Conservation (phyloP, 176 grass and related monocot species). For the Triticum dicoccoides region DNA sequence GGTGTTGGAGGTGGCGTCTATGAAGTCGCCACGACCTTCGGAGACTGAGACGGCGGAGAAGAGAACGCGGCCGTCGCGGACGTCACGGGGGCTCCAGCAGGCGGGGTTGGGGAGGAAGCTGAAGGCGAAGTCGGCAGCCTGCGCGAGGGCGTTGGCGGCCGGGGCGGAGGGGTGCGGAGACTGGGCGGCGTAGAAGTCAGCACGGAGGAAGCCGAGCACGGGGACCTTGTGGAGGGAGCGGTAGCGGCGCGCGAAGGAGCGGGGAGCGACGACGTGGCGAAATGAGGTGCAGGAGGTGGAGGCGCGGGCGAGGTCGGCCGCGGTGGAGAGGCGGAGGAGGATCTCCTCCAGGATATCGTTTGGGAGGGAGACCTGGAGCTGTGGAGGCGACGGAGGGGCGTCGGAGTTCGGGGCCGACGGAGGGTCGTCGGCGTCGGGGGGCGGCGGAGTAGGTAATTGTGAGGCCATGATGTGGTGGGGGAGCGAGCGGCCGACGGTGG, state of each 20-base stretch:
- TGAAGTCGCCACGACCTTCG: slow-evolving; percentile 9
- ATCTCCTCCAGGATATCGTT: slow-evolving; percentile 34
- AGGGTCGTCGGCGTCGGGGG: neutral
- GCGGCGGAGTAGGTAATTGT: neutral
- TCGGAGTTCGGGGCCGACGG: neutral
- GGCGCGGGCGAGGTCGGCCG: slow-evolving; percentile 21
- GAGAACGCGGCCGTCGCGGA: slow-evolving; percentile 32
- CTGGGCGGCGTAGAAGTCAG: neutral
- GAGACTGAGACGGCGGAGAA: neutral
- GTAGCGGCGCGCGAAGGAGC: slow-evolving; percentile 20
- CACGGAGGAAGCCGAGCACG: slow-evolving; percentile 20
- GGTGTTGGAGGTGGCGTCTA: slow-evolving; percentile 2
- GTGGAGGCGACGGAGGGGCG: neutral
- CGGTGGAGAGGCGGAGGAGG: slow-evolving; percentile 31
- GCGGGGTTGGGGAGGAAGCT: slow-evolving; percentile 11
- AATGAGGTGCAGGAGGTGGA: slow-evolving; percentile 18
- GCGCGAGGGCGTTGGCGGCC: slow-evolving; percentile 7
- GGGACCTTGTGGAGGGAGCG: slow-evolving; percentile 14
- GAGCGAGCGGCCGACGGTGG: neutral
- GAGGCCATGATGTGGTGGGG: neutral
- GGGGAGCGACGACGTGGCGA: neutral
- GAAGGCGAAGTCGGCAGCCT: slow-evolving; percentile 29
- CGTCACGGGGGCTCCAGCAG: neutral
- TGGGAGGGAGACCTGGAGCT: neutral
- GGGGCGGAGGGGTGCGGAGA: slow-evolving; percentile 28